Evolutionary conservation across 1,139 yeast species (phyloP).

Genomic region (Casaregolazyma lundiana): DNA sequence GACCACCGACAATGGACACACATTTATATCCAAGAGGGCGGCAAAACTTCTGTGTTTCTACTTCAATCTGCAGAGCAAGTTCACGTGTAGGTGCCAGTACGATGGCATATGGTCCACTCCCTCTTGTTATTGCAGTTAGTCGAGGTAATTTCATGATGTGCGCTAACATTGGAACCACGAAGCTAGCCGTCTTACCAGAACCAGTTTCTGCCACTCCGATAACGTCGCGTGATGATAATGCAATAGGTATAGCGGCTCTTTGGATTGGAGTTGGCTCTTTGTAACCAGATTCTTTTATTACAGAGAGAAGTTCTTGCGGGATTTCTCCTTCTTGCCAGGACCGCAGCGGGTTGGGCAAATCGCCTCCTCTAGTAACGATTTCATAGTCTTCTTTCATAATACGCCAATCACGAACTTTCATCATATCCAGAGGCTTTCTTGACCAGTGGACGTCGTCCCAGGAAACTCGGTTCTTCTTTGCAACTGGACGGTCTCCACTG

Average conservation of each 20-base stretch:
- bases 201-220: slow-evolving; percentile 97
- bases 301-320: slow-evolving; percentile 41
- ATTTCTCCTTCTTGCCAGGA: slow-evolving; percentile 64
- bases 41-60: slow-evolving; percentile 55
- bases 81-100: slow-evolving; percentile 92
- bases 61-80: slow-evolving; percentile 78
- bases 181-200: slow-evolving; percentile 89
- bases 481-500: slow-evolving; percentile 8
- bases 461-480: slow-evolving; percentile 19
- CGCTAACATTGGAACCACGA: slow-evolving; percentile 65
- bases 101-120: slow-evolving; percentile 62
- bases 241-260: slow-evolving; percentile 79
- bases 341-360: slow-evolving; percentile 58
- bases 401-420: slow-evolving; percentile 88
- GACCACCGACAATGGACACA: slow-evolving; percentile 85
- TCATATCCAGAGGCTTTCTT: slow-evolving; percentile 53
- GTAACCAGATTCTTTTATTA: slow-evolving; percentile 44
- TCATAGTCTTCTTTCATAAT: slow-evolving; percentile 74
- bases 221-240: slow-evolving; percentile 56
- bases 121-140: slow-evolving; percentile 36
- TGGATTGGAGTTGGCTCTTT: slow-evolving; percentile 82
- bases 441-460: slow-evolving; percentile 59
- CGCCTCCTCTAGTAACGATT: slow-evolving; percentile 56
- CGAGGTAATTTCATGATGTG: slow-evolving; percentile 49
- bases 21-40: slow-evolving; percentile 43